Percentiles rank a stretch among this genome's conserved stretches.
phyloP scores from a whole-genome alignment of 2,329 filamentous ascomycete species.

The Metarhizium brunneum region DNA sequence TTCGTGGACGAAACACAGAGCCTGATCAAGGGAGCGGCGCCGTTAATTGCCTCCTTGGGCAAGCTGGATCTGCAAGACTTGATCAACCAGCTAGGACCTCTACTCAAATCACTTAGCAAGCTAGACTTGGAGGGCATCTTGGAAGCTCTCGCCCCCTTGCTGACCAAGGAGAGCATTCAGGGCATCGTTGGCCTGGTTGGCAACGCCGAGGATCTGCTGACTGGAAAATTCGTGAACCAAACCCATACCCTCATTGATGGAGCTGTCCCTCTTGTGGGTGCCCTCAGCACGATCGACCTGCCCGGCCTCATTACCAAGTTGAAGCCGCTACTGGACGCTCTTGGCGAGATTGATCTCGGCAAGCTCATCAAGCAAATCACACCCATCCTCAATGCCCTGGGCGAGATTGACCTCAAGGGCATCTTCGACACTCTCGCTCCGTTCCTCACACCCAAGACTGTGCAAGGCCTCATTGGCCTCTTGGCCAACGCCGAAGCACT shows the following conservation, averaged over 20 bases:
- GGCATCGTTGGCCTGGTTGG: slow-evolving; percentile 23
- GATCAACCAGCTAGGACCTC: slow-evolving; percentile 18
- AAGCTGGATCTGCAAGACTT: slow-evolving; percentile 20
- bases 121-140: slow-evolving; percentile 24
- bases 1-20: slow-evolving; percentile 19
- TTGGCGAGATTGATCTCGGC: slow-evolving; percentile 20
- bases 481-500: slow-evolving; percentile 28
- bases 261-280: slow-evolving; percentile 26
- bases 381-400: slow-evolving; percentile 20
- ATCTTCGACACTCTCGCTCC: slow-evolving; percentile 24
- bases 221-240: slow-evolving; percentile 20
- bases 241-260: slow-evolving; percentile 22
- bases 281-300: slow-evolving; percentile 25
- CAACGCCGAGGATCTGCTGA: slow-evolving; percentile 26
- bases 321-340: slow-evolving; percentile 19
- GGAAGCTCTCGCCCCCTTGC: slow-evolving; percentile 22
- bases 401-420: slow-evolving; percentile 23
- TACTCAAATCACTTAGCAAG: slow-evolving; percentile 20
- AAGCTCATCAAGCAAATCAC: slow-evolving; percentile 16
- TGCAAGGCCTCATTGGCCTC: slow-evolving; percentile 26
- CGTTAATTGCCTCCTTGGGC: slow-evolving; percentile 11
- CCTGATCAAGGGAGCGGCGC: slow-evolving; percentile 18
- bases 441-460: slow-evolving; percentile 22
- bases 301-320: slow-evolving; percentile 19
- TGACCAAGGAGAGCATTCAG: slow-evolving; percentile 22